Base-by-base conservation (phyloP, 2,329 filamentous ascomycete species). In the Nothophoma quercina region DNA sequence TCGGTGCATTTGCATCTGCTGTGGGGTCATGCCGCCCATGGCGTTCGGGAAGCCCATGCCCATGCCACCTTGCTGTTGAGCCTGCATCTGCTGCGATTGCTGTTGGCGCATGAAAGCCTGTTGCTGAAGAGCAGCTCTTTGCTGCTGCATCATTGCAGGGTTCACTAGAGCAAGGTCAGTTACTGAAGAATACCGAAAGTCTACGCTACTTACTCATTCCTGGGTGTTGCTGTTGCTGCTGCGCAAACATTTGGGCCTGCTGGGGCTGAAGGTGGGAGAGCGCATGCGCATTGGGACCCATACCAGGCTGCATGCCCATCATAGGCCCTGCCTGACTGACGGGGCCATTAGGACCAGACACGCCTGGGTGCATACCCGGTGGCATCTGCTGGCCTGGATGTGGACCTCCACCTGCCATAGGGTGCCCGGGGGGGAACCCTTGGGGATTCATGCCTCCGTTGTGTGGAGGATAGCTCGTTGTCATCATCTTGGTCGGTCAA, bases 261-360 rank as follows among this genome's bases (percentile, higher is more conserved):
- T 83, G 81, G 10, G 88, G 87, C 67, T 81, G 89, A 46, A 92
- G 72, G 69, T 93, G 89, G 68, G 88, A 87, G 64, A 92, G 76
- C 15, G 87, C 87, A 75, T 91, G 88, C 54, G 84, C 83, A 74
- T 85, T 88, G 21, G 81, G 82, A 46, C 80, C 83, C 59, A 77
- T 79, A 56, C 88, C 85, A 23, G 87, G 88, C 58, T 88, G 88
- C 85, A 93, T 90, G 51, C 84, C 87, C 88, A 93, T 91, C 81
- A 92, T 84, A 50, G 86, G 83, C 22, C 81, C 82, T 39, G 83
- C 84, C 65, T 89, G 87, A 70, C 86, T 90, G 60, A 90, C 87
- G 70, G 84, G 83, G 56, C 83, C 85, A 61, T 85, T 86, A 16
- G 89, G 88, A 28, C 85, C 88, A 51, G 89, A 89, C 22, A 88